Percentiles rank a stretch among this genome's conserved stretches.
These are phyloP conservation scores for Phaffia rhodozyma DNA, from an alignment of 1,284 basidiomycete species.

Conservation along the genomic window DNA sequence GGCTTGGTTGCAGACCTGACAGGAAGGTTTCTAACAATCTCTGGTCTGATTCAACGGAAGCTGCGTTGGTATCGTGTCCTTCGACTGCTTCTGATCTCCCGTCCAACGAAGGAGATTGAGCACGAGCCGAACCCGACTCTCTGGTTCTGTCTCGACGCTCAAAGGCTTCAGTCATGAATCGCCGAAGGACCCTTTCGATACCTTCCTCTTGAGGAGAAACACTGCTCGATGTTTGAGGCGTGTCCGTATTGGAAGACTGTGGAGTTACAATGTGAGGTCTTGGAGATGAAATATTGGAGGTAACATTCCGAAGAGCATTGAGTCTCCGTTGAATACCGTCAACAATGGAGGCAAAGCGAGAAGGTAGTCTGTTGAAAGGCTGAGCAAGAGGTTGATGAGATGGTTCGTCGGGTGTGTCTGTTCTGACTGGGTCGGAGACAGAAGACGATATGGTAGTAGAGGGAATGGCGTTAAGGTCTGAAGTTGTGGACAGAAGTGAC, in stretches of 20 bases:
- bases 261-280: background rate
- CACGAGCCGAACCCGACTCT: background rate
- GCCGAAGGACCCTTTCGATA: slow-evolving; percentile 8
- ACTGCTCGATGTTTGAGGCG: background rate
- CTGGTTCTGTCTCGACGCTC: background rate
- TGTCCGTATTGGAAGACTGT: background rate
- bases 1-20: background rate
- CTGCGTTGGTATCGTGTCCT: background rate
- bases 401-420: background rate
- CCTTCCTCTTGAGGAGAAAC: background rate
- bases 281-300: background rate
- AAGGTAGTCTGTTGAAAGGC: too few species aligned
- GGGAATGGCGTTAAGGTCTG: background rate
- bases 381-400: background rate
- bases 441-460: background rate
- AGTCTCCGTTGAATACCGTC: slow-evolving; percentile 4
- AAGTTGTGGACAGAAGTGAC: background rate
- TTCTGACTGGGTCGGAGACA: background rate
- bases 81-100: background rate
- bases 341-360: background rate
- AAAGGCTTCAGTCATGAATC: slow-evolving; percentile 8
- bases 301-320: background rate
- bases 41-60: background rate
- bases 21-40: background rate
- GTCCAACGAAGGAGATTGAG: background rate